Conservation (phyloP, 192 early-diverging fungal genomes). For the Piromyces finnis region DNA sequence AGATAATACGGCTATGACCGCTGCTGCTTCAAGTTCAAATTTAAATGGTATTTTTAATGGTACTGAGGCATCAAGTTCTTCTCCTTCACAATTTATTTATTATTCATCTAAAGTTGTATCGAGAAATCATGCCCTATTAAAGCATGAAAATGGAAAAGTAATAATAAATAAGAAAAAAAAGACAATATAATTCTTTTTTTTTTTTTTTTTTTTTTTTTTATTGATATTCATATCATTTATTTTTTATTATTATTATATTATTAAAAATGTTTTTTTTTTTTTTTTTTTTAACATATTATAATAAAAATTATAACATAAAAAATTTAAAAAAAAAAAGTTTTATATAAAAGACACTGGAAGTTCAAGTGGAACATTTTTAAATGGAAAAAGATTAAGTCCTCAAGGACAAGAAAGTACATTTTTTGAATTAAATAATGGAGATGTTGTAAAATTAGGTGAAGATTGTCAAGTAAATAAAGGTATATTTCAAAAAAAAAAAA, state of each 20-base stretch:
- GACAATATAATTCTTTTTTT: too few species aligned
- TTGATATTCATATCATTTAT: too few species aligned
- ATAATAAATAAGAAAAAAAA: not conserved
- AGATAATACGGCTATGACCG: not conserved
- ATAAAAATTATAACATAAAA: not conserved
- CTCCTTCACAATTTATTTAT: not conserved
- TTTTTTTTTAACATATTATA: not conserved
- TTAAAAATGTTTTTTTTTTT: too few species aligned
- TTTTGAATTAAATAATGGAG: not conserved
- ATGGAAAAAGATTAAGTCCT: conserved; percentile 79
- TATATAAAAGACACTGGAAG: conserved; percentile 88
- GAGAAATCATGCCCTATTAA: not conserved
- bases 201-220: too few species aligned
- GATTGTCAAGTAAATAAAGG: not conserved
- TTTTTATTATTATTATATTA: too few species aligned
- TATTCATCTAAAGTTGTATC: not conserved
- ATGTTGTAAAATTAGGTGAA: not conserved
- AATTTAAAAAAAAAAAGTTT: conserved; percentile 30
- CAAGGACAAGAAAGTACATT: conserved; percentile 57
- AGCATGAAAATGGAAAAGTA: not conserved
- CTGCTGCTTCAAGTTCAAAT: not conserved
- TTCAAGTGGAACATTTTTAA: conserved; percentile 94
- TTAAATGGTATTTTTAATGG: not conserved
- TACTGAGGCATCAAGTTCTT: not conserved
- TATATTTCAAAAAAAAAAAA: not conserved